phyloP scores from a whole-genome alignment of 2,329 filamentous ascomycete genomes.

The Ophiostoma pallidulum region DNA sequence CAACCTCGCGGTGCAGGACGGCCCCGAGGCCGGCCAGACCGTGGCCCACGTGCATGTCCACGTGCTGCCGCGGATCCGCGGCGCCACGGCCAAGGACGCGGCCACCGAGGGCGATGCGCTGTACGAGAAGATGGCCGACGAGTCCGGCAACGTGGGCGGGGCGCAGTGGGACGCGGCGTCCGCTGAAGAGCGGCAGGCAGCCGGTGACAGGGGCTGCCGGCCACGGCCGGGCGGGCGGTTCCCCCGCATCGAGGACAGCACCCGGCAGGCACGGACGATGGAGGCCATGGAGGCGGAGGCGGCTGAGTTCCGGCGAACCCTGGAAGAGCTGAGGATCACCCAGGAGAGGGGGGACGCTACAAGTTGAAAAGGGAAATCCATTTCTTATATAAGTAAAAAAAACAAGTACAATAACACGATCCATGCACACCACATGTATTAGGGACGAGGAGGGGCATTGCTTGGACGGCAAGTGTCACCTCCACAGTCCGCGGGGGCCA shows the following conservation, averaged over 20 bases:
- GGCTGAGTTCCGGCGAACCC: conserved; percentile 46
- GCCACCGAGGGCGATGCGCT: conserved; percentile 54
- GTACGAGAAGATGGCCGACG: conserved; percentile 72
- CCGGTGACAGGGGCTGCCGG: conserved; percentile 22
- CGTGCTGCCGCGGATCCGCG: conserved; percentile 64
- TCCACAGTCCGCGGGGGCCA: too few species aligned
- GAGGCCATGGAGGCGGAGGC: conserved; percentile 78
- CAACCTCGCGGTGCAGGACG: conserved; percentile 94
- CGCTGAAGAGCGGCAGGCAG: background rate
- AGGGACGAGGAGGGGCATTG: too few species aligned
- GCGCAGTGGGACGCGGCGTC: conserved; percentile 49
- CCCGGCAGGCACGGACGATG: conserved; percentile 54
- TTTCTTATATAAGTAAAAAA: too few species aligned
- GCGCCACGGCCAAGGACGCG: conserved; percentile 36
- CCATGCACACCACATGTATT: too few species aligned
- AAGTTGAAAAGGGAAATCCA: too few species aligned
- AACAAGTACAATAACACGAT: background rate
- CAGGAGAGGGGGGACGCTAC: too few species aligned
- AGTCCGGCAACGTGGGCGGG: conserved; percentile 73
- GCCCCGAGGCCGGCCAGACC: conserved; percentile 80
- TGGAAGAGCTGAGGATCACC: conserved; percentile 34
- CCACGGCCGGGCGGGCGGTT: conserved; percentile 49
- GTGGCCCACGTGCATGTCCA: conserved; percentile 91
- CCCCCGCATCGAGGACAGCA: conserved; percentile 61
- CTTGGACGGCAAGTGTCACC: too few species aligned